Conservation (phyloP, 1,139 yeast species). For the Entelexis paramagnoliae region DNA sequence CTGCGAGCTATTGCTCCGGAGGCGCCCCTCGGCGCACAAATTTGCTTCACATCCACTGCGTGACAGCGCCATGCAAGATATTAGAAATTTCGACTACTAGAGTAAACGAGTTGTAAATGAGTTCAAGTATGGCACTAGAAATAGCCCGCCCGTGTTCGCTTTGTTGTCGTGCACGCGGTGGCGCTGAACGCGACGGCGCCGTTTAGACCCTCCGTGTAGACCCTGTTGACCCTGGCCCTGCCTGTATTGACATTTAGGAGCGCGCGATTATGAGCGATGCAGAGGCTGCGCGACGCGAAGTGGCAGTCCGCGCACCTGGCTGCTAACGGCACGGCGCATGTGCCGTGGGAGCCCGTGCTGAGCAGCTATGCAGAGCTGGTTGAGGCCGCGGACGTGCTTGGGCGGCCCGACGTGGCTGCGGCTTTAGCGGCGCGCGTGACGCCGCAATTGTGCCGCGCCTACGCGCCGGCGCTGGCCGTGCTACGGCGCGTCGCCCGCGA, state of each 20-base stretch:
- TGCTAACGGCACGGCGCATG: slow-evolving; percentile 6
- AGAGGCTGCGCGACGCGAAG: background rate
- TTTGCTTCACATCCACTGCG: no score
- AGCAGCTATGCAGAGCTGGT: slow-evolving; percentile 21
- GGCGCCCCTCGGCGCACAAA: no score
- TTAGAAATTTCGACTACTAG: no score
- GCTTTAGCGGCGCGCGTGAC: slow-evolving; percentile 23
- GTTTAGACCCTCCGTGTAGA: no score
- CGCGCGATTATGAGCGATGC: background rate
- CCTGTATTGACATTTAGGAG: background rate
- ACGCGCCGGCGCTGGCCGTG: slow-evolving; percentile 21
- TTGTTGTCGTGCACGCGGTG: no score
- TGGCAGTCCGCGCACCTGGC: slow-evolving; percentile 14
- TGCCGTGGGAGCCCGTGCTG: slow-evolving; percentile 20
- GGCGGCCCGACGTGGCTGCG: slow-evolving; percentile 25
- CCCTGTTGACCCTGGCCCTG: background rate
- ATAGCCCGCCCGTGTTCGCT: no score
- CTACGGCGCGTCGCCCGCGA: slow-evolving; percentile 9
- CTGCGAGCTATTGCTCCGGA: no score
- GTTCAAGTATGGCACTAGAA: no score
- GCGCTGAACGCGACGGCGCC: no score
- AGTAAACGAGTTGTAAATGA: no score
- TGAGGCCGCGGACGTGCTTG: slow-evolving; percentile 26
- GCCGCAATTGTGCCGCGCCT: slow-evolving; percentile 16
- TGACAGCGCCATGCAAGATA: no score